phyloP scores from a whole-genome alignment of 164 flowering plant species.

The Hamamelis virginiana region DNA sequence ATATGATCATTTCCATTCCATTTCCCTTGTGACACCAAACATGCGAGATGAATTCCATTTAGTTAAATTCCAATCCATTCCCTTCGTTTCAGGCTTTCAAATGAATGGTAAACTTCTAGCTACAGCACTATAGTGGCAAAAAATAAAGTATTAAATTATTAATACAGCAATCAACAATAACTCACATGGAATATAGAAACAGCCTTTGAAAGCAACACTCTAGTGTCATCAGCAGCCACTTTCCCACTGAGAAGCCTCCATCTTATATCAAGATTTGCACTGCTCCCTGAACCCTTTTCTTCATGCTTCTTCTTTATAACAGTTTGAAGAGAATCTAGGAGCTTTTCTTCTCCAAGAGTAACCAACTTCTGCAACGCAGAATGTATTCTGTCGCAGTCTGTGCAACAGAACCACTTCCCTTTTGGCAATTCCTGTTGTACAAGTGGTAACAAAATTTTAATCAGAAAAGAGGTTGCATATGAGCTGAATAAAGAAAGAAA shows the following conservation, averaged over 20 bases:
- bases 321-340: conserved; percentile 44
- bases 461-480: not conserved
- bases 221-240: conserved; percentile 40
- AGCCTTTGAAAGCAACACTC: conserved; percentile 55
- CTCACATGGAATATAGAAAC: conserved; percentile 78
- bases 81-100: no score
- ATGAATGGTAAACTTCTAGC: no score
- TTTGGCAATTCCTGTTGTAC: conserved; percentile 74
- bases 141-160: no score
- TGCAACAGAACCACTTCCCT: conserved; percentile 87
- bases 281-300: conserved; percentile 16
- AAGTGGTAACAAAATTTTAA: not conserved
- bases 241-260: conserved; percentile 81
- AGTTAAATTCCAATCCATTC: no score
- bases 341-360: conserved; percentile 44
- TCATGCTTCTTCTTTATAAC: conserved; percentile 47
- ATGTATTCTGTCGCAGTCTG: conserved; percentile 55
- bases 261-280: conserved; percentile 45
- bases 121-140: not conserved
- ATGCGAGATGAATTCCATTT: no score
- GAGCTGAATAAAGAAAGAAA: not conserved
- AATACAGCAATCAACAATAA: conserved; percentile 5
- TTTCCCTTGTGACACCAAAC: no score
- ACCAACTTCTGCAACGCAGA: conserved; percentile 51
- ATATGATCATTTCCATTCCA: no score